A percentile compares a stretch with the other conserved stretches of the same genome.
These are phyloP conservation scores for Debaryomyces psychrophilus DNA, from an alignment of 1,139 yeast genomes.

Conservation along the genomic window DNA sequence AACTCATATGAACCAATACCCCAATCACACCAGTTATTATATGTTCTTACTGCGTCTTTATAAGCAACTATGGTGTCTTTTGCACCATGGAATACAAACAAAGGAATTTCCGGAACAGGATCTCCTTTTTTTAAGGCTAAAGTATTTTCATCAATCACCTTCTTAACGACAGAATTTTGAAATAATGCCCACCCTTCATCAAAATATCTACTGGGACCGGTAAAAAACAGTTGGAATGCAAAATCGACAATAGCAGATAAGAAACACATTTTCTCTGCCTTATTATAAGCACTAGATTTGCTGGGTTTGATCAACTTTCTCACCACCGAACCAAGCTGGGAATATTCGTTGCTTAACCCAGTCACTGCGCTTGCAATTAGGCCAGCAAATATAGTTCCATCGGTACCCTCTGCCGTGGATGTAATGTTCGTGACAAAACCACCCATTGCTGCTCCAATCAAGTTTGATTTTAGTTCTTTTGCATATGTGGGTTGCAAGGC, in stretches of 20 bases:
- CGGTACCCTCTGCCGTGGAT: slow-evolving; percentile 21
- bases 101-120: slow-evolving; percentile 28
- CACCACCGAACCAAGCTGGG: slow-evolving; percentile 18
- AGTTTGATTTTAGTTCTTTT: slow-evolving; percentile 27
- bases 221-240: slow-evolving; percentile 18
- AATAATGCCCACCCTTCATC: slow-evolving; percentile 15
- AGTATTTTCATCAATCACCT: slow-evolving; percentile 24
- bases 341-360: slow-evolving; percentile 34
- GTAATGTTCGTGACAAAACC: slow-evolving; percentile 33
- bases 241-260: slow-evolving; percentile 16
- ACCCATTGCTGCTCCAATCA: slow-evolving; percentile 39
- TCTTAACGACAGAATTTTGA: slow-evolving; percentile 14
- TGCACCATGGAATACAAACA: slow-evolving; percentile 29
- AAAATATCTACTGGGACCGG: slow-evolving; percentile 22
- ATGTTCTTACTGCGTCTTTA: slow-evolving; percentile 22
- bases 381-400: slow-evolving; percentile 28
- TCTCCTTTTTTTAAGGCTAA: slow-evolving; percentile 20
- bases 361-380: slow-evolving; percentile 27
- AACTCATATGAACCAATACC: slow-evolving; percentile 17
- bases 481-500: slow-evolving; percentile 35
- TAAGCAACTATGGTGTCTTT: slow-evolving; percentile 29
- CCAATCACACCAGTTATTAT: slow-evolving; percentile 25
- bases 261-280: slow-evolving; percentile 22
- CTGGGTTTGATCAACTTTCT: slow-evolving; percentile 12
- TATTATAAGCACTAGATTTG: slow-evolving; percentile 9